Conservation (phyloP, 768 basidiomycete species). For the Leucosporidium creatinivorum region DNA sequence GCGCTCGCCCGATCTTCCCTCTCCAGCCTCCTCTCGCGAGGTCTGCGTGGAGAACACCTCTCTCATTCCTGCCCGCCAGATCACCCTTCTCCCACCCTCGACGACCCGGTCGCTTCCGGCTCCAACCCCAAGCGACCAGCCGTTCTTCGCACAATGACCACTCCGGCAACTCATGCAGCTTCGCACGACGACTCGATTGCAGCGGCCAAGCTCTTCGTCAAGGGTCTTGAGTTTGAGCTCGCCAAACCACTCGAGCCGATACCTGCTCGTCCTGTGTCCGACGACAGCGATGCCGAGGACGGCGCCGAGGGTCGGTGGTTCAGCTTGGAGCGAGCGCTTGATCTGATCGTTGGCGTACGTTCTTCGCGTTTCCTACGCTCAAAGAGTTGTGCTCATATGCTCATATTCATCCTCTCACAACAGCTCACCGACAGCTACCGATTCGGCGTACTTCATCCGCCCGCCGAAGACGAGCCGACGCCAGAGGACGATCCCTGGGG, state of each 20-base stretch:
- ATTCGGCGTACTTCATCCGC: constrained; percentile 18
- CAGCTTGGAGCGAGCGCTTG: constrained; percentile 6
- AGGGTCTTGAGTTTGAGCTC: constrained; percentile 19
- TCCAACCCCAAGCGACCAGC: not conserved
- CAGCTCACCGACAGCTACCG: constrained; percentile 28
- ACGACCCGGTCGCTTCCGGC: not conserved
- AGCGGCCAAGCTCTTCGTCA: constrained; percentile 12
- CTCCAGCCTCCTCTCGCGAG: not conserved
- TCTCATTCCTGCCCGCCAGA: not conserved
- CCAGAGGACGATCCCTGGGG: constrained; percentile 6
- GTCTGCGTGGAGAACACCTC: not conserved
- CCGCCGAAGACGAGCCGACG: not conserved
- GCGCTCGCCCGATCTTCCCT: too few species aligned
- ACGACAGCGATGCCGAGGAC: constrained; percentile 11
- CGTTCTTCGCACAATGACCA: not conserved
- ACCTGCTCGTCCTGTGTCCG: not conserved
- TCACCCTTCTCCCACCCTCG: not conserved
- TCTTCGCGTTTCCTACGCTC: not conserved
- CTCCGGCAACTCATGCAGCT: not conserved
- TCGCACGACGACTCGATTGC: constrained; percentile 1
- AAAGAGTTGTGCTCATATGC: not conserved
- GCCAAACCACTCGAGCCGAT: constrained; percentile 2
- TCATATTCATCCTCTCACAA: not conserved
- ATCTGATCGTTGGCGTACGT: constrained; percentile 23
- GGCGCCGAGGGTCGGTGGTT: constrained; percentile 12